phyloP scores from a whole-genome alignment of 345 rosid genomes.

The Firmiana major region DNA sequence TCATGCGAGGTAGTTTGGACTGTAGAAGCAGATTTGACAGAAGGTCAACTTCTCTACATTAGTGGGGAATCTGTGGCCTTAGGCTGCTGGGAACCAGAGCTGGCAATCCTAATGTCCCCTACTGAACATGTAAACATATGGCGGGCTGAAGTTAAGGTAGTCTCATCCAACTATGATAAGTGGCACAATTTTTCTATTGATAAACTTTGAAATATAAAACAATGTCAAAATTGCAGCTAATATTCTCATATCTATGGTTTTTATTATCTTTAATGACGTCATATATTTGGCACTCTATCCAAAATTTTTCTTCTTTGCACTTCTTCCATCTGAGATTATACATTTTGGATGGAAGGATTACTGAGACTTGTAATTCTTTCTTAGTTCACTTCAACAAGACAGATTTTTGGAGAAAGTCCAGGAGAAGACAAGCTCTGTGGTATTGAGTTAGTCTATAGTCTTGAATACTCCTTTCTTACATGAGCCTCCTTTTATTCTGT shows the following conservation, averaged over 20 bases:
- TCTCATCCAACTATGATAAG: slow-evolving; percentile 2
- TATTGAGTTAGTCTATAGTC: background rate
- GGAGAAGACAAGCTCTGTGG: background rate
- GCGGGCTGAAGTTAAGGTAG: slow-evolving; percentile 82
- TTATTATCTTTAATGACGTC: background rate
- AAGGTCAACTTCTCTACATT: slow-evolving; percentile 58
- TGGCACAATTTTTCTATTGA: background rate
- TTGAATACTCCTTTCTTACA: background rate
- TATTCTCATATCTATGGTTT: background rate
- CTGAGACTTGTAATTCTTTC: background rate
- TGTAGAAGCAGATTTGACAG: slow-evolving; percentile 68
- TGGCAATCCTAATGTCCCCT: slow-evolving; percentile 66
- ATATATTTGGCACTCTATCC: background rate
- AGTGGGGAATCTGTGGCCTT: slow-evolving; percentile 72
- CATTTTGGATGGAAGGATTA: background rate
- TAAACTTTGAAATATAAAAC: slow-evolving; percentile 7
- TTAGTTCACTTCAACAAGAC: background rate
- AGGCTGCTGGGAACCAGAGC: slow-evolving; percentile 84
- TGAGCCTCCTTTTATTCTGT: background rate
- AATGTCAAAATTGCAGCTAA: background rate
- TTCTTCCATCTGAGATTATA: background rate
- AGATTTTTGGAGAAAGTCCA: background rate
- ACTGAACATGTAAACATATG: slow-evolving; percentile 52
- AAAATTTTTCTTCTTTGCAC: background rate
- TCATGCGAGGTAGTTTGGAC: slow-evolving; percentile 70